Percentiles rank a stretch among this genome's conserved stretches.
phyloP scores from a whole-genome alignment of 805 yeast genomes.

The Candida hungchunana region DNA sequence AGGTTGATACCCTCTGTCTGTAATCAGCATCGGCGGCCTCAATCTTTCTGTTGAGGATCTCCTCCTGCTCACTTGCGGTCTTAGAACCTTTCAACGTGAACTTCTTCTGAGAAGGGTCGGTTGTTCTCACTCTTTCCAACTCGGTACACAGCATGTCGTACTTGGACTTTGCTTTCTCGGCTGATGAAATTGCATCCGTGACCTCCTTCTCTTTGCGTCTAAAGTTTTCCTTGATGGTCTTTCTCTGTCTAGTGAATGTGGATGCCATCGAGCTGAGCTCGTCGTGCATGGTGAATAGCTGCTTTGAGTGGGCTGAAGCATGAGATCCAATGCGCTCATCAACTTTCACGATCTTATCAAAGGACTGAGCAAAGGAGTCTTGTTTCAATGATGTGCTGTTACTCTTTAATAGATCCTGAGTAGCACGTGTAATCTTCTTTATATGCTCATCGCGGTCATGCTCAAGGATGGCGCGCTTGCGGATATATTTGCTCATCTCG shows the following conservation, averaged over 20 bases:
- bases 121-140: slow-evolving; percentile 70
- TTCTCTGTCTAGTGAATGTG: slow-evolving; percentile 69
- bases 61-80: slow-evolving; percentile 81
- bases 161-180: slow-evolving; percentile 81
- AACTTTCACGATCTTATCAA: slow-evolving; percentile 66
- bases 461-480: slow-evolving; percentile 73
- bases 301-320: slow-evolving; percentile 70
- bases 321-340: slow-evolving; percentile 76
- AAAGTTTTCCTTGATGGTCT: slow-evolving; percentile 76
- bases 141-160: slow-evolving; percentile 82
- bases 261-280: slow-evolving; percentile 70
- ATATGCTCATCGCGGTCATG: slow-evolving; percentile 74
- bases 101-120: slow-evolving; percentile 82
- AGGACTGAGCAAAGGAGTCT: slow-evolving; percentile 62
- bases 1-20: slow-evolving; percentile 66
- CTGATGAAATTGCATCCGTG: slow-evolving; percentile 71
- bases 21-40: slow-evolving; percentile 85
- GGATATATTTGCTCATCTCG: slow-evolving; percentile 75
- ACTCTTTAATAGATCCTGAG: slow-evolving; percentile 42
- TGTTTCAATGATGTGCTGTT: slow-evolving; percentile 41
- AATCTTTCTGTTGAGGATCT: slow-evolving; percentile 76
- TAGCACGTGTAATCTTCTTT: slow-evolving; percentile 61
- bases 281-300: slow-evolving; percentile 79
- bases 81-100: slow-evolving; percentile 76
- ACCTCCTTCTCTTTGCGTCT: slow-evolving; percentile 80